These are phyloP conservation scores for Onygenales sp. DNA, from an alignment of 2,329 filamentous ascomycete species.

Conservation along the genomic window DNA sequence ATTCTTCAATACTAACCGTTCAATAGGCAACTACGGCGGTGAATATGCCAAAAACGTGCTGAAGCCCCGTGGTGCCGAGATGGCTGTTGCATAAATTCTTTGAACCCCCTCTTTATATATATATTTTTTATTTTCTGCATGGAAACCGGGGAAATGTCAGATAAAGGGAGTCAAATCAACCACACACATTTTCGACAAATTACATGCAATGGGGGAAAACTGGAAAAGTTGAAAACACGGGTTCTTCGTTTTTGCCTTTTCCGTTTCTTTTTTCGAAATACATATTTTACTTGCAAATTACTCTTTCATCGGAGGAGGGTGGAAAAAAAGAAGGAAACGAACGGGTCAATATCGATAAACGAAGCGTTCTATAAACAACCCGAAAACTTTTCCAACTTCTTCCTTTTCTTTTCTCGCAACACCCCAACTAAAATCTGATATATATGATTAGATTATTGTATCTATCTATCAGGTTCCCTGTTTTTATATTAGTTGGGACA, in stretches of 20 bases:
- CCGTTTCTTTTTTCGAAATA: too few species aligned
- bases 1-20: slow-evolving; percentile 1
- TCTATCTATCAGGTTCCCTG: too few species aligned
- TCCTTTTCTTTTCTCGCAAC: neutral
- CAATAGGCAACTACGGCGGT: slow-evolving; percentile 44
- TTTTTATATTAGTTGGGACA: too few species aligned
- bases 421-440: too few species aligned
- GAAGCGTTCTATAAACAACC: neutral
- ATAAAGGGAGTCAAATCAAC: too few species aligned
- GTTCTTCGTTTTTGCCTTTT: too few species aligned
- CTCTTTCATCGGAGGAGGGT: neutral
- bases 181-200: too few species aligned
- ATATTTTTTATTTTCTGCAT: neutral
- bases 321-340: neutral
- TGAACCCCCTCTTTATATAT: neutral
- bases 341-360: neutral
- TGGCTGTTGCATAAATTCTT: slow-evolving; percentile 11
- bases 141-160: neutral
- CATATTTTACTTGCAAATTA: too few species aligned
- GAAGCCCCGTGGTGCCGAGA: slow-evolving; percentile 28
- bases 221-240: too few species aligned
- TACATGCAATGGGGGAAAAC: too few species aligned
- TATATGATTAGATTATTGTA: too few species aligned
- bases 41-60: slow-evolving; percentile 46
- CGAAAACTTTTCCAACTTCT: neutral